Percentiles rank a stretch among this genome's conserved stretches.
These are phyloP conservation scores for Suhomyces coccinellae DNA, from an alignment of 1,139 yeast genomes.

Conservation along the genomic window DNA sequence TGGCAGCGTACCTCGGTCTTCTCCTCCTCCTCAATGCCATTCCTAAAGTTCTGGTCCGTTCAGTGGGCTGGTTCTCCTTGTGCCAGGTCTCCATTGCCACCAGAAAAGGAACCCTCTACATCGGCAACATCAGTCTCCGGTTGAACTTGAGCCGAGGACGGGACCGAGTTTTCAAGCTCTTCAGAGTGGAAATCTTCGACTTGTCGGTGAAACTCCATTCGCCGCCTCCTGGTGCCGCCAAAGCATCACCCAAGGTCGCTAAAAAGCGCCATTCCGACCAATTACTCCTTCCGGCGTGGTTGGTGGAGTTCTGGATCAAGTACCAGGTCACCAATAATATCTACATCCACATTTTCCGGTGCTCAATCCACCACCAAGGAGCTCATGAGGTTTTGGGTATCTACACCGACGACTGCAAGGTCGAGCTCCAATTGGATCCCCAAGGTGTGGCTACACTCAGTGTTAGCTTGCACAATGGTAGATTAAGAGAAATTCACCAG, in stretches of 20 bases:
- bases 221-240: neutral
- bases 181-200: slow-evolving; percentile 33
- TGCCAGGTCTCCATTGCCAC: slow-evolving; percentile 30
- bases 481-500: slow-evolving; percentile 23
- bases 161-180: slow-evolving; percentile 33
- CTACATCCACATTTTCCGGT: slow-evolving; percentile 31
- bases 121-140: slow-evolving; percentile 27
- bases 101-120: slow-evolving; percentile 18
- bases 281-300: slow-evolving; percentile 14
- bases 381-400: slow-evolving; percentile 20
- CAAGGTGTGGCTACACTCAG: slow-evolving; percentile 20
- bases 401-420: slow-evolving; percentile 32
- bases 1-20: slow-evolving; percentile 19
- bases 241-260: neutral
- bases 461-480: slow-evolving; percentile 33
- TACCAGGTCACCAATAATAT: slow-evolving; percentile 32
- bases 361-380: slow-evolving; percentile 23
- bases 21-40: slow-evolving; percentile 30
- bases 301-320: slow-evolving; percentile 16
- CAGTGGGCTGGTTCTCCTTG: slow-evolving; percentile 40
- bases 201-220: slow-evolving; percentile 20
- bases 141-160: slow-evolving; percentile 28
- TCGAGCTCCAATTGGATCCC: slow-evolving; percentile 20
- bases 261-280: slow-evolving; percentile 3
- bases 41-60: slow-evolving; percentile 36